Percentiles rank a stretch among this genome's conserved stretches.
Conservation (phyloP, 441 rosid genomes). For the Omphalea diandra region DNA sequence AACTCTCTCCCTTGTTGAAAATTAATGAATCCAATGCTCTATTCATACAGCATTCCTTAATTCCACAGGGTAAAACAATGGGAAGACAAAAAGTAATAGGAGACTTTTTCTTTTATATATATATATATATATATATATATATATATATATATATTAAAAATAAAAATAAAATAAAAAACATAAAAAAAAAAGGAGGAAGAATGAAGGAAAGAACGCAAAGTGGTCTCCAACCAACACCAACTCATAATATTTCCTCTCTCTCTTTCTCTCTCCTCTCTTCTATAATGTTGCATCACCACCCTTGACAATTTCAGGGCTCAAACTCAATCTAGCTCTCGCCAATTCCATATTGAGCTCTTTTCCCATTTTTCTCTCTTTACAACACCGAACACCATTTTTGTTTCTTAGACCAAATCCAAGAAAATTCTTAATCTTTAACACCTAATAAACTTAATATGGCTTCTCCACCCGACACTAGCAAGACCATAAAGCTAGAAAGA, state of each 20-base stretch:
- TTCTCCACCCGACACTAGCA: slow-evolving; percentile 71
- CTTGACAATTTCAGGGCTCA: slow-evolving; percentile 36
- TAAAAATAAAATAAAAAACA: neutral
- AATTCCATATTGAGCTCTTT: neutral
- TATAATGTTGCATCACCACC: slow-evolving; percentile 23
- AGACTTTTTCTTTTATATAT: too few species aligned
- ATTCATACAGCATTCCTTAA: too few species aligned
- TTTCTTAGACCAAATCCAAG: too few species aligned
- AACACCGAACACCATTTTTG: neutral
- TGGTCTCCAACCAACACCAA: slow-evolving; percentile 46
- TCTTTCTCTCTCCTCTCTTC: slow-evolving; percentile 22
- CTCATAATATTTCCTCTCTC: slow-evolving; percentile 10
- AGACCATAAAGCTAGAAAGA: slow-evolving; percentile 80
- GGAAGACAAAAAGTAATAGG: too few species aligned
- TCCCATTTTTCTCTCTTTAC: too few species aligned
- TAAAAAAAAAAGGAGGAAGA: too few species aligned
- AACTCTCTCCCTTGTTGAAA: too few species aligned
- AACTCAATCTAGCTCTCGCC: slow-evolving; percentile 7
- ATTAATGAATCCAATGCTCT: too few species aligned
- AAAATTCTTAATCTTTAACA: slow-evolving; percentile 9
- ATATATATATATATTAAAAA: neutral
- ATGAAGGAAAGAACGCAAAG: too few species aligned
- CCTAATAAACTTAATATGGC: too few species aligned
- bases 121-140: too few species aligned
- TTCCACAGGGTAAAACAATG: too few species aligned